Evolutionary conservation across 177 flowering plant species (phyloP).

Genomic region (Tripterygium wilfordii): DNA sequence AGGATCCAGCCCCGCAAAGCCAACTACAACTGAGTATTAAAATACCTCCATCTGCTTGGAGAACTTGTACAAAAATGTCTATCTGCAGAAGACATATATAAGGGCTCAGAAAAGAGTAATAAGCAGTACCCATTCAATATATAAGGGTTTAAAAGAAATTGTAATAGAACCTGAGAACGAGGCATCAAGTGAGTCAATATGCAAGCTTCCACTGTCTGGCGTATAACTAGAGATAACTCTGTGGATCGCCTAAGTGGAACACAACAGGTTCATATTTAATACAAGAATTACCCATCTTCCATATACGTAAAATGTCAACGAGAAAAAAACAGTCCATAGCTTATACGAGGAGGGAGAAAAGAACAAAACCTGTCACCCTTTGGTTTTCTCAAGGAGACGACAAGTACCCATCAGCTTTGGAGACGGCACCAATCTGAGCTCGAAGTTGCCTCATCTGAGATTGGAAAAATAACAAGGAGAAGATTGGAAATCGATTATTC

Average conservation of each 20-base stretch:
- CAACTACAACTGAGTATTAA: too few relatives aligned
- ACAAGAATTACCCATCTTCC: not conserved
- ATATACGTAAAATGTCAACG: not conserved
- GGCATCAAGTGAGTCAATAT: conserved; percentile 93
- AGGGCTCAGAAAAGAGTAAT: too few relatives aligned
- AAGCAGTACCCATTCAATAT: not conserved
- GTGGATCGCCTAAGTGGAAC: conserved; percentile 97
- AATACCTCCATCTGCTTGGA: conserved; percentile 99
- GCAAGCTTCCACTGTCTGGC: conserved; percentile 99
- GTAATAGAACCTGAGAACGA: conserved; percentile 73
- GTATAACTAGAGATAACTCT: conserved; percentile 90
- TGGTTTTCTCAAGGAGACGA: conserved; percentile 81
- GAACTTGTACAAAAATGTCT: conserved; percentile 95
- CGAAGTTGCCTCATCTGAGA: conserved; percentile 85
- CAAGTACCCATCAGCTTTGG: conserved; percentile 85
- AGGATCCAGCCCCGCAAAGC: too few relatives aligned
- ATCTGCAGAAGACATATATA: too few relatives aligned
- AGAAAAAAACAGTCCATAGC: too few relatives aligned
- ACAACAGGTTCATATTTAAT: too few relatives aligned
- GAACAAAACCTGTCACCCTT: conserved; percentile 99
- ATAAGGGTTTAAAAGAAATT: not conserved
- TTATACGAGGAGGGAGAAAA: not conserved
- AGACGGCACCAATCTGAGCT: conserved; percentile 71
- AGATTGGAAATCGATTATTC: not conserved
- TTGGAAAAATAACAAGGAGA: not conserved